These are phyloP conservation scores for Cladosporium cucumerinum DNA, from an alignment of 2,329 filamentous ascomycete genomes.

Conservation along the genomic window DNA sequence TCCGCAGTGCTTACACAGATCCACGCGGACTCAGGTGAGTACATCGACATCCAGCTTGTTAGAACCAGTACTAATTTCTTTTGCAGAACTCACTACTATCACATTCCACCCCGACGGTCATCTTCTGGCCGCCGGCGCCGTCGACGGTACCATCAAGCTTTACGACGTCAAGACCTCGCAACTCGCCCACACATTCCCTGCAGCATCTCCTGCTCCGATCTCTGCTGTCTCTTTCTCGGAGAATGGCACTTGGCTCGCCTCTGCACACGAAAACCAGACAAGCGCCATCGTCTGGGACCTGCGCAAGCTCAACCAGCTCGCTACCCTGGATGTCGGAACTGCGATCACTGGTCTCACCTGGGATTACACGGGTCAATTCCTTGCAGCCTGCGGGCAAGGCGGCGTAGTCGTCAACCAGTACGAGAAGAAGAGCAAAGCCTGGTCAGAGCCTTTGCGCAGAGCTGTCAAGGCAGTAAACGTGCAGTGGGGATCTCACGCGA, in stretches of 20 bases:
- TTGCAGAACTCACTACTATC: constrained; percentile 66
- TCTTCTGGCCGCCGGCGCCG: constrained; percentile 80
- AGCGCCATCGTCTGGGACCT: constrained; percentile 87
- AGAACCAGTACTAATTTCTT: constrained; percentile 27
- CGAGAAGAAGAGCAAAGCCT: constrained; percentile 78
- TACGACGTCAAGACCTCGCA: constrained; percentile 81
- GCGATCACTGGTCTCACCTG: constrained; percentile 74
- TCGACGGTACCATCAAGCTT: constrained; percentile 76
- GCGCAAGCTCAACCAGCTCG: constrained; percentile 76
- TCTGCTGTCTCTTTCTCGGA: constrained; percentile 83
- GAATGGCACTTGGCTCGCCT: constrained; percentile 94
- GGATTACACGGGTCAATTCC: constrained; percentile 94
- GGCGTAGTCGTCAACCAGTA: constrained; percentile 89
- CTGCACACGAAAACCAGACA: constrained; percentile 71
- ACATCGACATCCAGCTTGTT: background rate
- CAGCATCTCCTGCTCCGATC: constrained; percentile 59
- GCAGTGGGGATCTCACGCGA: constrained; percentile 73
- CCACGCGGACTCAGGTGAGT: constrained; percentile 72
- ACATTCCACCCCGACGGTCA: constrained; percentile 97
- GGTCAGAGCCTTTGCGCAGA: constrained; percentile 80
- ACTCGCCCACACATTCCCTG: constrained; percentile 67
- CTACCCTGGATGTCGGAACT: constrained; percentile 80
- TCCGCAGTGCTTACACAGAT: constrained; percentile 71
- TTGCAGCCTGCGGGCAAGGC: constrained; percentile 75
- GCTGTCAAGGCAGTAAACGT: constrained; percentile 70